Base-by-base conservation (phyloP, 768 basidiomycete species). In the Trametes maxima region DNA sequence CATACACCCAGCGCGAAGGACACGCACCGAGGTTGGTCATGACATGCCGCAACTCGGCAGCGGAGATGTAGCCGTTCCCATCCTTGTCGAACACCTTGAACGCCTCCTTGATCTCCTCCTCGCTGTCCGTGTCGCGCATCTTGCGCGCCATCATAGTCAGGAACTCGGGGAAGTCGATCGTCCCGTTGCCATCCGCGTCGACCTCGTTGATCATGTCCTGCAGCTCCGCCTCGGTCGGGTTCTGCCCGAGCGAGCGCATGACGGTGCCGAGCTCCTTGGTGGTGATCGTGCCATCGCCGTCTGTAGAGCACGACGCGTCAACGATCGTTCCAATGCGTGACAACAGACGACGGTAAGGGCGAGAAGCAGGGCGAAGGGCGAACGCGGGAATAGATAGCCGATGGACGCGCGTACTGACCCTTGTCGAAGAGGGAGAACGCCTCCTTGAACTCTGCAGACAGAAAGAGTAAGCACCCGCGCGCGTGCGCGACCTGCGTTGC, bases 31-130 rank as follows among this genome's bases (percentile, higher is more conserved):
- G 82, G 73, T 86, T 93, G 64, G 84, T 89, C 95, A 98, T 96
- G 68, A 97, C 93, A 68, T 90, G 88, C 72, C 88, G 82, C 74
- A 97, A 76, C 80, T 98, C 95, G 1, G 87, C 86, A 5, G 90
- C 85, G 37, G 82, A 88, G 76, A 98, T 97, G 70, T 81, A 90
- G 17, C 95, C 95, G 69, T 94, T 95, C 13, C 91, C 91, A 70
- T 98, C 93, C 84, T 93, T 95, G 77, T 98, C 95, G 69, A 97
- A 97, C 56, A 94, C 93, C 76, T 90, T 91, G 85, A 98, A 98
- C 24, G 96, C 96, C 80, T 95, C 92, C 74, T 86, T 87, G 76
- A 98, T 91, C 78, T 97, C 95, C 75, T 95, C 94, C 76, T 97
- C 94, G 67, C 85, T 85, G 72, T 95, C 94, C 22, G 90, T 91